Evolutionary conservation across 2,329 filamentous ascomycete species (phyloP).

Genomic region (Apiospora kogelbergensis): DNA sequence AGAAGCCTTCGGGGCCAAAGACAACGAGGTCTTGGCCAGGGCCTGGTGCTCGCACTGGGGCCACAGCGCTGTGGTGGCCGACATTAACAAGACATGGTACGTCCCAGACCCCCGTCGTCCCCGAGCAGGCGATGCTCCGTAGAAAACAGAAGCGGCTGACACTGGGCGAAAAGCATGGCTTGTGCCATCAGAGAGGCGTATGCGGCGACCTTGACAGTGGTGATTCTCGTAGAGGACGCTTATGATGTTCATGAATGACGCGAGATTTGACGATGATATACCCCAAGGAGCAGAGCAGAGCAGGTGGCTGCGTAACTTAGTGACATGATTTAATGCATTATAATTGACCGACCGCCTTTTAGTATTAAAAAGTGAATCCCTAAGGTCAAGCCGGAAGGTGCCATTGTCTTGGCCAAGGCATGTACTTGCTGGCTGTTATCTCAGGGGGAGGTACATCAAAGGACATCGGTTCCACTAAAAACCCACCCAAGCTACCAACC

Average conservation of each 20-base stretch:
- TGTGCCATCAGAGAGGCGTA: slow-evolving; percentile 76
- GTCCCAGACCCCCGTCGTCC: slow-evolving; percentile 25
- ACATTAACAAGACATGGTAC: slow-evolving; percentile 67
- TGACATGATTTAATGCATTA: not conserved
- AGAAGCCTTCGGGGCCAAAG: slow-evolving; percentile 70
- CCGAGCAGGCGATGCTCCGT: not conserved
- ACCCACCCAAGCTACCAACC: not conserved
- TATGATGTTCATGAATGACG: slow-evolving; percentile 27
- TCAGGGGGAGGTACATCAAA: not conserved
- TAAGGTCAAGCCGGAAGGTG: not conserved
- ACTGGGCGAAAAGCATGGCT: slow-evolving; percentile 52
- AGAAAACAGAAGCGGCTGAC: not conserved
- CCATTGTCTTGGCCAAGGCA: not conserved
- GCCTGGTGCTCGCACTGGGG: slow-evolving; percentile 80
- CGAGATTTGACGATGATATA: not conserved
- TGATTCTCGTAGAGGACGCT: slow-evolving; percentile 63
- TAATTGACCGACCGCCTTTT: not conserved
- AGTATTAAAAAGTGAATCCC: not conserved
- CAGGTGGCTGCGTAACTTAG: not conserved
- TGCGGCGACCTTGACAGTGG: slow-evolving; percentile 70
- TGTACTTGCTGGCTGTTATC: not conserved
- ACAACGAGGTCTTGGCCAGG: slow-evolving; percentile 74
- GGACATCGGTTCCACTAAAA: not conserved
- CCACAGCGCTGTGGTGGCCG: slow-evolving; percentile 67
- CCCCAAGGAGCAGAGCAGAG: not conserved